phyloP scores from a whole-genome alignment of 2,329 filamentous ascomycete genomes.

The Colletotrichum sublineola region DNA sequence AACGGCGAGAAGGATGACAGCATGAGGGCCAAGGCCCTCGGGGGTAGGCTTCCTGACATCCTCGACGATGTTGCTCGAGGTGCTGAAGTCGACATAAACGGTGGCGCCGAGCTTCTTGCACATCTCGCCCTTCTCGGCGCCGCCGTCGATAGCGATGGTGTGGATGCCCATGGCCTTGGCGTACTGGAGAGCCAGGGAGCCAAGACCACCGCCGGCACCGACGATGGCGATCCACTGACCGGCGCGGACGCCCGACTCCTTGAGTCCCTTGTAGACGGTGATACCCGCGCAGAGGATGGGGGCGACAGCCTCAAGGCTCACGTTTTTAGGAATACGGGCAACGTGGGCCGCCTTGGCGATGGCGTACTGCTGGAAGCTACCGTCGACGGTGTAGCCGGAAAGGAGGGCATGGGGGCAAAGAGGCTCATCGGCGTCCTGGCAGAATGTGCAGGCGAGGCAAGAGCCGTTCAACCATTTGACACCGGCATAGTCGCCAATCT shows the following conservation, averaged over 20 bases:
- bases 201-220: conserved; percentile 87
- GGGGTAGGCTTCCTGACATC: conserved; percentile 86
- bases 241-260: conserved; percentile 81
- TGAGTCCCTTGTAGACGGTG: conserved; percentile 92
- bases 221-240: conserved; percentile 87
- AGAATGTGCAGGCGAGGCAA: conserved; percentile 87
- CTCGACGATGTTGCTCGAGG: conserved; percentile 80
- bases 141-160: conserved; percentile 85
- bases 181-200: conserved; percentile 85
- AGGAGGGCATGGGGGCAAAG: conserved; percentile 82
- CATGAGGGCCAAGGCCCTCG: conserved; percentile 87
- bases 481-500: conserved; percentile 87
- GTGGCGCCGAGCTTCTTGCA: conserved; percentile 78
- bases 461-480: conserved; percentile 95
- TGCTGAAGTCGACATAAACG: conserved; percentile 84
- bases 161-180: conserved; percentile 90
- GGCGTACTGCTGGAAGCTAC: conserved; percentile 87
- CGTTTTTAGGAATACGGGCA: conserved; percentile 83
- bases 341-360: conserved; percentile 89
- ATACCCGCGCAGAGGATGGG: conserved; percentile 88
- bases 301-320: conserved; percentile 80
- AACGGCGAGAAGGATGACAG: conserved; percentile 87
- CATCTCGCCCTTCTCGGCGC: conserved; percentile 83
- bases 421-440: conserved; percentile 83
- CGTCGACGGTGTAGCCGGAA: conserved; percentile 93